Base-by-base conservation (phyloP, 192 early-diverging fungal genomes). In the Thoreauomyces humboldtii region DNA sequence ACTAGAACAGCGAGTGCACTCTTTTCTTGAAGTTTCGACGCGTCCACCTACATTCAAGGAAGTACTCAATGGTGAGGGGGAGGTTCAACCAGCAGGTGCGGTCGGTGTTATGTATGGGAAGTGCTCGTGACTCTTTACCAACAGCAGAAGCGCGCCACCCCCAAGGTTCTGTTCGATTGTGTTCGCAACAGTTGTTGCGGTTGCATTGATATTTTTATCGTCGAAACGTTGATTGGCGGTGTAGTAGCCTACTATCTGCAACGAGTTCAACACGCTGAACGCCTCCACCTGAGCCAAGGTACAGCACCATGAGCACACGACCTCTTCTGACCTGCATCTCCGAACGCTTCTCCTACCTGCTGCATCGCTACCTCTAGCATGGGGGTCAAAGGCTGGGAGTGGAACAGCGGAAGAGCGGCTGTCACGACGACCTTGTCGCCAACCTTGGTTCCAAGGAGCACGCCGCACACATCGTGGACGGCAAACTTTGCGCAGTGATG, bases 401-500 rank as follows among this genome's bases (percentile, higher is more conserved):
- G 94, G 55, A 90, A 83, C 17, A 93, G 77, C 42, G 94, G 92
- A 24, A 96, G 70, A 35, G 88, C 91, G 72, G 90, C 89, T 37
- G 76, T 71, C 5, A 87, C 67, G n/a, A 57, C 69, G 21, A 76
- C 61, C 17, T 68, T 46, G 4, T 28, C 45, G 0, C 59, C 53
- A 25, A 19, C 6, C 27, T 71, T 50, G 21, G 76, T 70, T 9
- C 84, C 84, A 24, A 94, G 69, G n/a, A 94, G 72, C 27, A 93
- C 71, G 31, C 94, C 94, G 42, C 84, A 86, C 15, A 96, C 91
- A n/a, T 78, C 68, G 7, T 75, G 68, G 41, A 83, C 81, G 0
- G 94, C 85, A 74, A 91, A 89, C 79, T 94, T 94, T 38, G 87
- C 82, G 24, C 88, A 87, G 65, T 96, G 94, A 15, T 91, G 73